Evolutionary conservation across 441 rosid species (phyloP), one percentile per base, ranked within the genome.

Genomic region (Erodium texanum): DNA sequence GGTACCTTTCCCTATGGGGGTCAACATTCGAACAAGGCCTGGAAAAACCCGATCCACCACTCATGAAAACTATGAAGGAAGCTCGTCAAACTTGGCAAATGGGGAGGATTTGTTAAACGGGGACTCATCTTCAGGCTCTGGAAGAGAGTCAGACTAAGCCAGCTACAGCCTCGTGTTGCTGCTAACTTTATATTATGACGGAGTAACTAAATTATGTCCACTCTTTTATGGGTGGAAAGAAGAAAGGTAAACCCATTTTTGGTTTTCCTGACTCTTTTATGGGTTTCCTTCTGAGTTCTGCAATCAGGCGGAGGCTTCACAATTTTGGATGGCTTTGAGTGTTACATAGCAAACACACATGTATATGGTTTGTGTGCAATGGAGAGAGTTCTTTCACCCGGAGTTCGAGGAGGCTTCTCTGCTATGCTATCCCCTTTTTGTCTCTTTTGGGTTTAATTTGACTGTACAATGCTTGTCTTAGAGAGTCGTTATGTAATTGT

Each of bases 1-100:
- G 93, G 82, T 88, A 18, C 90, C 93, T 10, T 88, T 86, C 66
- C 90, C 93, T 15, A 74, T 81, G 79, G 90, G 90, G 56, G 80
- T 74, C 38, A 83, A 77, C 38, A 74, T 82, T 69, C 84, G 89
- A 77, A 78, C 78, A 20, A 79, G 87, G 72, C 80, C 80, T 1
- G 85, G 82, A 59, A 86, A 82, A 71, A 68, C 79, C 69, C 77
- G 72, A 66, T 58, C 73, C 12, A 62, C 23, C 63, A 59, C 59
- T 67, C 66, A 64, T 0, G 85, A 81, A n/a, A 36, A 36, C 41
- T 36, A 36, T 36, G 41, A 36, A 36, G 81, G 77, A 73, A 70
- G 71, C 71, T 48, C 67, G 2, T 69, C 71, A 15, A 65, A 68
- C 67, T 63, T 68, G 65, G 66, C 66, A 19, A 77, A 74, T 5